Conservation (phyloP, 148 eudicot species). For the Dysphania ambrosioides region DNA sequence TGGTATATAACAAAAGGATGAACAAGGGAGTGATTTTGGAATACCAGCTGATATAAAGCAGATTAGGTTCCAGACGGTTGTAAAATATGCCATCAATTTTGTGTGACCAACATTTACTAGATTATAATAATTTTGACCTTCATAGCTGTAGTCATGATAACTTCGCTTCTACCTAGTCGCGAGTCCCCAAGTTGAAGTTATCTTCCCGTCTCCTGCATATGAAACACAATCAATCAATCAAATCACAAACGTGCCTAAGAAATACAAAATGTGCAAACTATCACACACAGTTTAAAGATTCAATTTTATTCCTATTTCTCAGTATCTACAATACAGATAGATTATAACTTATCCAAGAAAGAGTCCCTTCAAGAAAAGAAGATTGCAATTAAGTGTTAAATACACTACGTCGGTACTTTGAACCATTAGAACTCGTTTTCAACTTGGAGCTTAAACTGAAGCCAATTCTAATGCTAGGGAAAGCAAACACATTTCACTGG, state of each 20-base stretch:
- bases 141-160: slow-evolving; percentile 13
- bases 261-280: slow-evolving; percentile 9
- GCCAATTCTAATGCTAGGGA: neutral
- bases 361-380: neutral
- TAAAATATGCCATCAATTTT: slow-evolving; percentile 32
- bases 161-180: slow-evolving; percentile 11
- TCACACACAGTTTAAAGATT: neutral
- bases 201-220: slow-evolving; percentile 12
- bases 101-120: slow-evolving; percentile 32
- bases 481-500: neutral
- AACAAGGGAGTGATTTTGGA: slow-evolving; percentile 27
- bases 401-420: neutral
- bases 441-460: neutral
- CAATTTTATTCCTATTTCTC: neutral
- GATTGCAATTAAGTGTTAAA: neutral
- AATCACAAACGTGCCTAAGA: neutral
- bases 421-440: neutral
- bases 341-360: neutral
- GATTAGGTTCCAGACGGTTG: slow-evolving; percentile 39
- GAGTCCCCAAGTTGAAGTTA: neutral
- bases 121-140: slow-evolving; percentile 5
- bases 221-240: neutral
- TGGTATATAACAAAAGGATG: slow-evolving; percentile 22
- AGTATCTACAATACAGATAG: neutral
- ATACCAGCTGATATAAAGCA: slow-evolving; percentile 17